These are phyloP conservation scores for Grigorovia humatica DNA, from an alignment of 805 yeast species.

Conservation along the genomic window DNA sequence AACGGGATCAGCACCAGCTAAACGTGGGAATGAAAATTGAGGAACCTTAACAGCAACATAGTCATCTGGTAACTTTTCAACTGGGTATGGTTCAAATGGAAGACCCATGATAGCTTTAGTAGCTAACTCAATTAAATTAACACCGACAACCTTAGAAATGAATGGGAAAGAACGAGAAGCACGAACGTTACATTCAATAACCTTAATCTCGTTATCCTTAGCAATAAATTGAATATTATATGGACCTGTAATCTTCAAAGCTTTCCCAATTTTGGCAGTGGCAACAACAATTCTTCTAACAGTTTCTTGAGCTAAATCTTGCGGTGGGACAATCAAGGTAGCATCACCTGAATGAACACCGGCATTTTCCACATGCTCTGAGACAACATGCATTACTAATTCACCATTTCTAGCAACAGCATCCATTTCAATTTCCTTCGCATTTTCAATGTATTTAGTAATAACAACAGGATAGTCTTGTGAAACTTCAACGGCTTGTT, in stretches of 20 bases:
- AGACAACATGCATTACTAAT: constrained; percentile 91
- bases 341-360: constrained; percentile 99
- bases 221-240: constrained; percentile 95
- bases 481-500: constrained; percentile 94
- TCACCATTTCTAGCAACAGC: constrained; percentile 95
- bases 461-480: constrained; percentile 97
- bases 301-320: constrained; percentile 85
- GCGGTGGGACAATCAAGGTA: constrained; percentile 93
- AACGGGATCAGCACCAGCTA: constrained; percentile 96
- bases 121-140: constrained; percentile 93
- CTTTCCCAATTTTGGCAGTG: constrained; percentile 91
- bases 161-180: constrained; percentile 99
- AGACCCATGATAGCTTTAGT: constrained; percentile 88
- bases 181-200: constrained; percentile 95
- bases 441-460: constrained; percentile 92
- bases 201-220: constrained; percentile 90
- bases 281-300: constrained; percentile 87
- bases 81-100: constrained; percentile 85
- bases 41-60: constrained; percentile 96
- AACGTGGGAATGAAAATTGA: constrained; percentile 92
- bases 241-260: constrained; percentile 94
- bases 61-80: constrained; percentile 78
- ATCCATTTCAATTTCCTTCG: constrained; percentile 97
- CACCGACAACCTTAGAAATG: constrained; percentile 93
- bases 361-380: constrained; percentile 97